Evolutionary conservation across 2,329 filamentous ascomycete genomes (phyloP).

Genomic region (Cercospora citrullina): DNA sequence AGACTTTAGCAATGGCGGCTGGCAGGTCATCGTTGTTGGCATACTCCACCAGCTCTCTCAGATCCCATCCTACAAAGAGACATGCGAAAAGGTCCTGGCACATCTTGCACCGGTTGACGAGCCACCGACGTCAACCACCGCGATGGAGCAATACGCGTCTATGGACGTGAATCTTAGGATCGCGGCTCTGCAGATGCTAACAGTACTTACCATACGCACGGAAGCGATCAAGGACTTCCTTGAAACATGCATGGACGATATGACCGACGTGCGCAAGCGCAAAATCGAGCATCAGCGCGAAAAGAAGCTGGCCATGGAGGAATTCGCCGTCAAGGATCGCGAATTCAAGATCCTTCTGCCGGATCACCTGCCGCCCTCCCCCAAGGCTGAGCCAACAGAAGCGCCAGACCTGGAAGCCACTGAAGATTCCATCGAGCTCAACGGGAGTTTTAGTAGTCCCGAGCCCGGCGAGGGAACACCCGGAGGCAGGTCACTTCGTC

Average conservation of each 20-base stretch:
- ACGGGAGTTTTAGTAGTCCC: slow-evolving; percentile 53
- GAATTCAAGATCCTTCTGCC: slow-evolving; percentile 65
- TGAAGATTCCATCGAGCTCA: slow-evolving; percentile 55
- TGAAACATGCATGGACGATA: slow-evolving; percentile 87
- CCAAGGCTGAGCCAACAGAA: slow-evolving; percentile 39
- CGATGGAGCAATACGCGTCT: slow-evolving; percentile 67
- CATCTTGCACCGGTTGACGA: slow-evolving; percentile 77
- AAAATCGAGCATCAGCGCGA: slow-evolving; percentile 90
- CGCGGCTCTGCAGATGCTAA: slow-evolving; percentile 78
- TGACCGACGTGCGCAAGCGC: slow-evolving; percentile 92
- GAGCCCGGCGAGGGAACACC: slow-evolving; percentile 69
- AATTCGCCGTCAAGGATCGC: slow-evolving; percentile 50
- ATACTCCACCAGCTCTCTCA: slow-evolving; percentile 82
- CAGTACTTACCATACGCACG: slow-evolving; percentile 81
- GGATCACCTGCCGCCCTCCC: slow-evolving; percentile 68
- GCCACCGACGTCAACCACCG: slow-evolving; percentile 74
- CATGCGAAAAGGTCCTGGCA: slow-evolving; percentile 75
- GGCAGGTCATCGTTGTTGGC: slow-evolving; percentile 87
- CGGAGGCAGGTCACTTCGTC: slow-evolving; percentile 57
- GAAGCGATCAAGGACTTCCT: slow-evolving; percentile 84
- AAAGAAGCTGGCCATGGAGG: slow-evolving; percentile 59
- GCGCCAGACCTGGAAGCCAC: slow-evolving; percentile 43
- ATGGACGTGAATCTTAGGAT: slow-evolving; percentile 83
- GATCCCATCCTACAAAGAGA: slow-evolving; percentile 65
- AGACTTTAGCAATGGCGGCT: slow-evolving; percentile 84